phyloP scores from a whole-genome alignment of 371 early-diverging fungal species.

The Thermomucor indicae-seudaticae region DNA sequence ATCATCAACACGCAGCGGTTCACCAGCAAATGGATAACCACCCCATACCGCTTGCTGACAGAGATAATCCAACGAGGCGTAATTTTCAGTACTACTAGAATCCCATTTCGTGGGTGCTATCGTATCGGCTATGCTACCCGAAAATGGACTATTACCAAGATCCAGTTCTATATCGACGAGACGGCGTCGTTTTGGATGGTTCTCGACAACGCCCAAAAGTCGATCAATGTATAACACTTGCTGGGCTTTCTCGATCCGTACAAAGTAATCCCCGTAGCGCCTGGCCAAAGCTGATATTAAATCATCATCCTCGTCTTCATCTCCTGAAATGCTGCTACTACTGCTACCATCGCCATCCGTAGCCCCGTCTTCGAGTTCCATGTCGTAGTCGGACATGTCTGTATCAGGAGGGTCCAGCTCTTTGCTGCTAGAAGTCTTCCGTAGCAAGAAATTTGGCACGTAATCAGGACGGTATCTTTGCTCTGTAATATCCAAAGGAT shows the following conservation, averaged over 20 bases:
- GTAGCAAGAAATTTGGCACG: conserved; percentile 11
- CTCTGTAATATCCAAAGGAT: conserved; percentile 4
- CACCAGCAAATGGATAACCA: conserved; percentile 51
- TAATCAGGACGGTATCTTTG: conserved; percentile 39
- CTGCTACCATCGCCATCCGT: neutral
- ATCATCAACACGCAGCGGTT: conserved; percentile 3
- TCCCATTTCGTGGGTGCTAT: conserved; percentile 10
- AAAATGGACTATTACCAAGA: conserved; percentile 12
- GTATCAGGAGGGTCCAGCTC: too few relatives aligned
- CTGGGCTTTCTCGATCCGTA: conserved; percentile 20
- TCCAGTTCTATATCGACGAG: conserved; percentile 4
- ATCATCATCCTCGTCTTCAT: conserved; percentile 6
- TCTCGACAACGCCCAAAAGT: conserved; percentile 7
- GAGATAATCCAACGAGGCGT: conserved; percentile 27
- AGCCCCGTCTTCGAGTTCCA: neutral
- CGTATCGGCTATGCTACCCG: neutral
- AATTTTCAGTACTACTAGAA: conserved; percentile 6
- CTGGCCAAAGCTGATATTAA: too few relatives aligned
- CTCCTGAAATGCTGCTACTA: neutral
- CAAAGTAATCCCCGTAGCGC: too few relatives aligned
- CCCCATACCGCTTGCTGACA: conserved; percentile 51
- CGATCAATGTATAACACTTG: conserved; percentile 33
- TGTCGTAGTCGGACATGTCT: neutral
- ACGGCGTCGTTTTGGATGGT: conserved; percentile 5
- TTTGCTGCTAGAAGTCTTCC: too few relatives aligned